Evolutionary conservation across 2,329 filamentous ascomycete species (phyloP).

Genomic region (Curvularia eragrostidis): DNA sequence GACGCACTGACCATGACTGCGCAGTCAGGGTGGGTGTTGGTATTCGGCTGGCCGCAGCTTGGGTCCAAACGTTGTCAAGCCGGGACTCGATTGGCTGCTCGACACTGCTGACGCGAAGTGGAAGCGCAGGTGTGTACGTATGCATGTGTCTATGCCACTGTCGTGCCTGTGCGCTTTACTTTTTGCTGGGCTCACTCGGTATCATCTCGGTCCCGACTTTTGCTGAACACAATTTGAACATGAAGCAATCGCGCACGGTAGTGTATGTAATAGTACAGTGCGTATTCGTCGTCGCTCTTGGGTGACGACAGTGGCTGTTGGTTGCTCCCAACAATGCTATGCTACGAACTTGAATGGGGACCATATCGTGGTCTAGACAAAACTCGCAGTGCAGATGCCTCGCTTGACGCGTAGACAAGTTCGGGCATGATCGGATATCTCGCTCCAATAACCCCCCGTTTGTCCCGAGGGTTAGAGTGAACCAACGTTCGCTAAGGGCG

Average conservation of each 20-base stretch:
- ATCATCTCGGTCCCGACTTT: conserved; percentile 5
- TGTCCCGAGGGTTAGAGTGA: neutral
- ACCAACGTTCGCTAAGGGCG: neutral
- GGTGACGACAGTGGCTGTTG: neutral
- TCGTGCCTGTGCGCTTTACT: neutral
- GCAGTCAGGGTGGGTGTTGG: neutral
- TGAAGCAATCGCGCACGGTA: neutral
- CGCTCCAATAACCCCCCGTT: neutral
- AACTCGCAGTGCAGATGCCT: neutral
- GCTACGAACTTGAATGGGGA: neutral
- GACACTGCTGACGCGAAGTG: conserved; percentile 3
- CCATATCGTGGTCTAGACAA: neutral
- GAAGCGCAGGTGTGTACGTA: neutral
- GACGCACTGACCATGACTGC: neutral
- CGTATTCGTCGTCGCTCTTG: neutral
- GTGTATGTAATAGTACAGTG: neutral
- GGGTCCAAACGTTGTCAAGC: neutral
- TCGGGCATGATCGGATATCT: neutral
- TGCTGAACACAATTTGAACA: neutral
- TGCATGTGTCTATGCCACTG: neutral
- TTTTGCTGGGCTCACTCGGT: neutral
- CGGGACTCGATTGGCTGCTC: neutral
- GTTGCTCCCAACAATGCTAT: neutral
- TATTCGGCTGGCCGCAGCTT: neutral
- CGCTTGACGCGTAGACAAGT: neutral